These are phyloP conservation scores for Berberis vulgaris DNA, from an alignment of 164 flowering plant species.

Conservation along the genomic window DNA sequence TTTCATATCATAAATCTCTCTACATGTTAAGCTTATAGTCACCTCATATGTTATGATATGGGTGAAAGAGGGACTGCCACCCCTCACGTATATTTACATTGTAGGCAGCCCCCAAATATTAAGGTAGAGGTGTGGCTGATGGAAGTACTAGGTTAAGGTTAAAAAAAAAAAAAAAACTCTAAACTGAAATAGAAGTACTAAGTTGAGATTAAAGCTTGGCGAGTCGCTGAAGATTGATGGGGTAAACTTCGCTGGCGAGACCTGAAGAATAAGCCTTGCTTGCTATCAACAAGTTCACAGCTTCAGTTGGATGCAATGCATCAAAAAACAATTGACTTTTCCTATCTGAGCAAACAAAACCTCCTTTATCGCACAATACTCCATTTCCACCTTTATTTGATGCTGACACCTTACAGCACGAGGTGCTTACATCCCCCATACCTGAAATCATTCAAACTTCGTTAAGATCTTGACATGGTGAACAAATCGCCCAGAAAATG, in stretches of 20 bases:
- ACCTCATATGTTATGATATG: too few relatives aligned
- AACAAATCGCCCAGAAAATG: too few relatives aligned
- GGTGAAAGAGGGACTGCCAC: too few relatives aligned
- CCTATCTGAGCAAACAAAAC: constrained; percentile 32
- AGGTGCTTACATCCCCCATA: constrained; percentile 23
- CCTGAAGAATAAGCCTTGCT: constrained; percentile 38
- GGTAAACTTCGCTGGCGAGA: constrained; percentile 34
- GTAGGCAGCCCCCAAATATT: too few relatives aligned
- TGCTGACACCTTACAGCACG: constrained; percentile 44
- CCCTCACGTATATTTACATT: too few relatives aligned
- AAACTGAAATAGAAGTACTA: too few relatives aligned
- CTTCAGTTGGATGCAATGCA: constrained; percentile 62
- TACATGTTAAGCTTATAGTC: too few relatives aligned
- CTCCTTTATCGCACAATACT: constrained; percentile 36
- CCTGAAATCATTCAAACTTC: constrained; percentile 22
- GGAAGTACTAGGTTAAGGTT: too few relatives aligned
- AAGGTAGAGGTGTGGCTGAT: too few relatives aligned
- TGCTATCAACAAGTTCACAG: constrained; percentile 40
- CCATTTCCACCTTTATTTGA: constrained; percentile 14
- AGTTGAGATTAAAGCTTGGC: constrained; percentile 1
- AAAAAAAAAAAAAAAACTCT: too few relatives aligned
- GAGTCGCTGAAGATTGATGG: constrained; percentile 40
- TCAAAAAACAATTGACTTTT: constrained; percentile 43
- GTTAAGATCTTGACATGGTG: background rate
- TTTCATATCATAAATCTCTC: too few relatives aligned